Conservation (phyloP, 2,329 filamentous ascomycete species). For the Phaeomoniella chlamydospora region DNA sequence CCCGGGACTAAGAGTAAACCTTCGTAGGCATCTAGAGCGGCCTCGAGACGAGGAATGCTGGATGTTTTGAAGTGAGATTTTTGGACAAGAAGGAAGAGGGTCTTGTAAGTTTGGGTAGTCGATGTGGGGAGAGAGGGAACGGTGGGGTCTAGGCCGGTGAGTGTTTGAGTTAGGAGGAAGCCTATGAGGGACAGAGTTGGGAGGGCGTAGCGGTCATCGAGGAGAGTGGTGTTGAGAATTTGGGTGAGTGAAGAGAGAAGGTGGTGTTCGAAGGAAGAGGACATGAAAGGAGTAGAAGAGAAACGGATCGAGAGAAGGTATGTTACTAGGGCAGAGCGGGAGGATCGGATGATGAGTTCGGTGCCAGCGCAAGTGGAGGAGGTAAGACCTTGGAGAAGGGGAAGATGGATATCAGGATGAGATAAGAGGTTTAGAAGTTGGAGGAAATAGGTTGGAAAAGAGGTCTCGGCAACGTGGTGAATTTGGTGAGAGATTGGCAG, state of each 20-base stretch:
- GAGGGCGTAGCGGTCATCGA: constrained; percentile 55
- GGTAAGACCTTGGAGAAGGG: constrained; percentile 25
- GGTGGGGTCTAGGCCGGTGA: constrained; percentile 7
- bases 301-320: constrained; percentile 14
- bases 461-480: constrained; percentile 29
- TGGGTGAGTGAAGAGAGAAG: constrained; percentile 37
- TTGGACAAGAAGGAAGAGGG: constrained; percentile 56
- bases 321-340: constrained; percentile 24
- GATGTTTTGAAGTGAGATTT: constrained; percentile 71
- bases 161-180: constrained; percentile 56
- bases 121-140: not conserved
- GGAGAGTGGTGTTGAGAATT: constrained; percentile 38
- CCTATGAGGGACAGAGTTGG: constrained; percentile 64
- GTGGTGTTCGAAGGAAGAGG: constrained; percentile 5
- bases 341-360: constrained; percentile 27
- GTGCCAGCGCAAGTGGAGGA: constrained; percentile 29
- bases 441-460: constrained; percentile 25
- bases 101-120: constrained; percentile 21
- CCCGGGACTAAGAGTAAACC: constrained; percentile 4
- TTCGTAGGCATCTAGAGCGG: constrained; percentile 64
- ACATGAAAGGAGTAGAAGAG: constrained; percentile 3
- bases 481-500: constrained; percentile 15
- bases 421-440: constrained; percentile 23
- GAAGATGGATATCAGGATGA: constrained; percentile 20
- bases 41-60: constrained; percentile 68